Base-by-base conservation (phyloP, 345 rosid genomes). In the Sonneratia caseolaris region DNA sequence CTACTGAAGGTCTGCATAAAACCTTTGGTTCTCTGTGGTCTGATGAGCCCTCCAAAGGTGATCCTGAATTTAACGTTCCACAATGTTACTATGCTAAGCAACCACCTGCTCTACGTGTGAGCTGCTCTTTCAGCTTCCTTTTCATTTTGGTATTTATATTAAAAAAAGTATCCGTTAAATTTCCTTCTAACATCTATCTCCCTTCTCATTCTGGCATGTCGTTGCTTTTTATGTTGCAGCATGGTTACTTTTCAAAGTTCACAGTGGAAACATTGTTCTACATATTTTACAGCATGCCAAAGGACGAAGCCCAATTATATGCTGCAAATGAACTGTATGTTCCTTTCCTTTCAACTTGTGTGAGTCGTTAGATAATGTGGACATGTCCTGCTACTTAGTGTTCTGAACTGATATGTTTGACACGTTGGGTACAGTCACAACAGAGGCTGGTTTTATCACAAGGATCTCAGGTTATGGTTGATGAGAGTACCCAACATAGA, bases 1-100 rank as follows among this genome's bases (percentile, higher is more conserved):
- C 99, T 47, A 65, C 91, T 3, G 98, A 90, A 68, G 93, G 87
- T 81, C 96, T 96, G 53, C 94, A 96, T 71, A 96, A 96, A 86
- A 89, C 96, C 24, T 96, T 96, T 81, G 91, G 94, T 70, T 92
- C 98, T 27, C 99, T 98, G 38, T 96, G 99, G 99, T 87, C 97
- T 32, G 96, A 96, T 73, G 99, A 92, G 68, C 95, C 98, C 3
- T 91, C 91, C 40, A 96, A 91, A 86, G 97, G 90, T 35, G 97
- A 96, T 65, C 93, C 93, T 8, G 97, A 96, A 76, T 92, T 96
- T 84, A 80, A 74, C 40, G 98, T 92, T 73, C 99, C 99, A 22
- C 88, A 79, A 71, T 92, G 99, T 81, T 92, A 96, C 81, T 85
- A 87, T 78, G 88, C 98, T n/a, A 90, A 89, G 79, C 91, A 79